phyloP scores from a whole-genome alignment of 2,329 filamentous ascomycete genomes.

The Microdochium paspali region DNA sequence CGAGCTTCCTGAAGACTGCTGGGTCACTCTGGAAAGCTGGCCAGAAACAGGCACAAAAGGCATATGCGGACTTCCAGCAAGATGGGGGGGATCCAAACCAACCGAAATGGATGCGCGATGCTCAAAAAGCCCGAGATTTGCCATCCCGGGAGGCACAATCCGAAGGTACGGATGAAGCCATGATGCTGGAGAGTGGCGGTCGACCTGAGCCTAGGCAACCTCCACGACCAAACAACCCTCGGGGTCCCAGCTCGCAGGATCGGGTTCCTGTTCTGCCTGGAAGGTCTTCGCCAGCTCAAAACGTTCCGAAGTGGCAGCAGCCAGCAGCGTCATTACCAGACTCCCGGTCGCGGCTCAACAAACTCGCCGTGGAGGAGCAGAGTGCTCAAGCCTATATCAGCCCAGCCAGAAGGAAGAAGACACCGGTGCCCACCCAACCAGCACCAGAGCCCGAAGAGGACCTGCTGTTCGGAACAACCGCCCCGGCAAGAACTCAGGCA shows the following conservation, averaged over 20 bases:
- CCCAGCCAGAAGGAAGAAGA: conserved; percentile 69
- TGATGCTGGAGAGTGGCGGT: conserved; percentile 65
- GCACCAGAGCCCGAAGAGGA: conserved; percentile 43
- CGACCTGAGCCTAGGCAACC: conserved; percentile 36
- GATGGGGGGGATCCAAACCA: conserved; percentile 67
- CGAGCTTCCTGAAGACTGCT: conserved; percentile 81
- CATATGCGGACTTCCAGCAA: conserved; percentile 74
- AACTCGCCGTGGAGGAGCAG: conserved; percentile 70
- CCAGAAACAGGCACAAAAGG: conserved; percentile 87
- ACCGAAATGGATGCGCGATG: conserved; percentile 92
- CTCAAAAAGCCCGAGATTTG: conserved; percentile 35
- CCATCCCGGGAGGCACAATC: conserved; percentile 20
- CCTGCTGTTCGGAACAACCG: conserved; percentile 47
- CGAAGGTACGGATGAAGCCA: conserved; percentile 59
- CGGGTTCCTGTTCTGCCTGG: conserved; percentile 39
- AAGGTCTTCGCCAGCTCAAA: conserved; percentile 26
- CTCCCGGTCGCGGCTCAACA: conserved; percentile 54
- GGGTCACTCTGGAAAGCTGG: conserved; percentile 93
- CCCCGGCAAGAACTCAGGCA: conserved; percentile 12
- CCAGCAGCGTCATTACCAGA: conserved; percentile 29
- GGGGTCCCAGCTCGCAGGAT: conserved; percentile 26
- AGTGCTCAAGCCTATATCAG: conserved; percentile 79
- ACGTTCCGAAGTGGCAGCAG: conserved; percentile 52
- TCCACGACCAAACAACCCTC: conserved; percentile 17
- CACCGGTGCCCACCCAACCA: conserved; percentile 39